A percentile compares a stretch with the other conserved stretches of the same genome.
These are phyloP conservation scores for Fusarium verticillioides DNA, from an alignment of 2,329 filamentous ascomycete genomes.

Conservation along the genomic window DNA sequence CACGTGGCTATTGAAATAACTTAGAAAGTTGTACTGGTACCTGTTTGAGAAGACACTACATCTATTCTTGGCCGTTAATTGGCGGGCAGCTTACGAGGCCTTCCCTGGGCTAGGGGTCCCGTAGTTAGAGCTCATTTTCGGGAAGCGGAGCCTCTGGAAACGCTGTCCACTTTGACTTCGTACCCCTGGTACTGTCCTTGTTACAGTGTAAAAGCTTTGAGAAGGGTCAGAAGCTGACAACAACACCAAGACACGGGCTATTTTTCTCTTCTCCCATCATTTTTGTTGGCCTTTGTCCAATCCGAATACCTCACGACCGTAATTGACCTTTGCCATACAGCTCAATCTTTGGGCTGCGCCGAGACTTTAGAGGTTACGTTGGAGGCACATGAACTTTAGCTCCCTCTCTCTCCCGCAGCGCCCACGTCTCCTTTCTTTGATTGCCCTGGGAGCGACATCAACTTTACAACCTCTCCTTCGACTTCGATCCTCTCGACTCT, in stretches of 20 bases:
- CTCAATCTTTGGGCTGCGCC: not conserved
- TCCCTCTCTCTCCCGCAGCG: conserved; percentile 15
- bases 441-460: conserved; percentile 33
- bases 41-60: conserved; percentile 10
- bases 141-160: conserved; percentile 36
- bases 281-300: not conserved
- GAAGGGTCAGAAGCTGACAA: conserved; percentile 24
- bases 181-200: conserved; percentile 21
- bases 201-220: conserved; percentile 15
- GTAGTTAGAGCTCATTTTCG: conserved; percentile 32
- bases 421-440: conserved; percentile 40
- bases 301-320: not conserved
- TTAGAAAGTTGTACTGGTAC: not conserved
- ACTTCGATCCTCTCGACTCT: conserved; percentile 13
- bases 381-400: conserved; percentile 25
- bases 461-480: conserved; percentile 23
- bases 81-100: conserved; percentile 13
- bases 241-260: conserved; percentile 18
- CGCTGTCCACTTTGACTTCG: conserved; percentile 39
- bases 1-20: conserved; percentile 13
- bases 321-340: not conserved
- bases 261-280: not conserved
- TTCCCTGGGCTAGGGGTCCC: conserved; percentile 16
- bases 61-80: conserved; percentile 4
- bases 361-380: not conserved